Evolutionary conservation across 129 eudicot species (phyloP).

Genomic region (Lactuca saligna): DNA sequence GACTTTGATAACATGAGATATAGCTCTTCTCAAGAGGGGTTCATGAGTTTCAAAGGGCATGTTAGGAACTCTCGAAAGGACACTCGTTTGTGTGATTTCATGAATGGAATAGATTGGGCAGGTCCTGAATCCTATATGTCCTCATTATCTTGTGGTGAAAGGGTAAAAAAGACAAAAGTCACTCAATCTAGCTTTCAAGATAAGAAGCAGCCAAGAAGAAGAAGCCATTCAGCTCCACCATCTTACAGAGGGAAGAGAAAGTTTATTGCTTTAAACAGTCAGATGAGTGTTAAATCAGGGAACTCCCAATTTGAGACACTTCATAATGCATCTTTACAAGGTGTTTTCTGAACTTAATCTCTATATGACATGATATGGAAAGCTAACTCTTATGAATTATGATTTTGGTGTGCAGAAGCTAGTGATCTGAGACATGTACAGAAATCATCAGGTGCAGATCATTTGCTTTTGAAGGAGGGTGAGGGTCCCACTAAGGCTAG

Average conservation of each 20-base stretch:
- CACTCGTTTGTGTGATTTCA: slow-evolving; percentile 27
- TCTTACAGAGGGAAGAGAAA: slow-evolving; percentile 53
- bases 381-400: slow-evolving; percentile 13
- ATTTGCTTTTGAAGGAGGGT: slow-evolving; percentile 15
- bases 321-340: slow-evolving; percentile 32
- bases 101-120: slow-evolving; percentile 33
- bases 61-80: slow-evolving; percentile 15
- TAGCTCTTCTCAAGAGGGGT: slow-evolving; percentile 15
- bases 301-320: slow-evolving; percentile 10
- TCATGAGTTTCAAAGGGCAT: slow-evolving; percentile 28
- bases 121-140: slow-evolving; percentile 27
- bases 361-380: slow-evolving; percentile 9
- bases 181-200: slow-evolving; percentile 14
- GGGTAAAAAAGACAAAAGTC: slow-evolving; percentile 14
- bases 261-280: slow-evolving; percentile 30
- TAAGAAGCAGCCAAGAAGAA: slow-evolving; percentile 26
- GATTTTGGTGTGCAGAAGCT: slow-evolving; percentile 34
- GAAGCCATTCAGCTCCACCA: slow-evolving; percentile 97
- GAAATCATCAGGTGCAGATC: slow-evolving; percentile 27
- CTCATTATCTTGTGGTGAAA: slow-evolving; percentile 14
- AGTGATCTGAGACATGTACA: slow-evolving; percentile 25
- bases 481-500: slow-evolving; percentile 31
- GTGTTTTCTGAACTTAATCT: slow-evolving; percentile 29
- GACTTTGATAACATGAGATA: slow-evolving; percentile 20
- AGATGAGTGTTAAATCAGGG: slow-evolving; percentile 24